Conservation (phyloP, 108 stramenopile genomes). For the Ochromonas danica region DNA sequence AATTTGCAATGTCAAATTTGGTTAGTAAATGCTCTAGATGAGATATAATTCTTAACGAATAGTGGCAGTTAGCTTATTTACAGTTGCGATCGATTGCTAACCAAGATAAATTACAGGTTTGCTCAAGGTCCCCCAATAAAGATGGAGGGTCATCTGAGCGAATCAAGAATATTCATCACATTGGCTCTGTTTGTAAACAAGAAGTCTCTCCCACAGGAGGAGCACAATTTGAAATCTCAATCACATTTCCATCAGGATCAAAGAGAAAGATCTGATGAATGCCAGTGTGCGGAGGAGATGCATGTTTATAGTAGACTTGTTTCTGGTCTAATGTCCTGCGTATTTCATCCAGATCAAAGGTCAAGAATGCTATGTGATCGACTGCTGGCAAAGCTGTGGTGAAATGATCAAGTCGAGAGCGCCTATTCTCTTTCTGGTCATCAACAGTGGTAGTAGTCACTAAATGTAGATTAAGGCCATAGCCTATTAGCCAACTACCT, state of each 20-base stretch:
- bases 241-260: slow-evolving; percentile 44
- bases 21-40: no score
- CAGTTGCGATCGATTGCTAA: no score
- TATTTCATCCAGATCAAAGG: slow-evolving; percentile 6
- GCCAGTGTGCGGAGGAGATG: slow-evolving; percentile 8
- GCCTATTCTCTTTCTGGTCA: neutral
- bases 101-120: no score
- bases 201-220: slow-evolving; percentile 36
- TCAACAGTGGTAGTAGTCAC: neutral
- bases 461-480: slow-evolving; percentile 30
- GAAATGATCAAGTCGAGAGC: slow-evolving; percentile 30
- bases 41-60: no score
- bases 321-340: neutral
- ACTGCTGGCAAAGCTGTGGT: slow-evolving; percentile 9
- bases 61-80: no score
- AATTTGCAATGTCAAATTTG: no score
- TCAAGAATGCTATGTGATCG: slow-evolving; percentile 41
- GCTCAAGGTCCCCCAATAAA: no score
- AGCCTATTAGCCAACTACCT: slow-evolving; percentile 36
- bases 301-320: slow-evolving; percentile 34
- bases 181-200: neutral
- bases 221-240: slow-evolving; percentile 40
- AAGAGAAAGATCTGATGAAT: slow-evolving; percentile 39
- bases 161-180: no score
- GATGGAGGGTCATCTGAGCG: no score